Base-by-base conservation (phyloP, 495 filamentous ascomycete genomes). In the Xeromyces bisporus region DNA sequence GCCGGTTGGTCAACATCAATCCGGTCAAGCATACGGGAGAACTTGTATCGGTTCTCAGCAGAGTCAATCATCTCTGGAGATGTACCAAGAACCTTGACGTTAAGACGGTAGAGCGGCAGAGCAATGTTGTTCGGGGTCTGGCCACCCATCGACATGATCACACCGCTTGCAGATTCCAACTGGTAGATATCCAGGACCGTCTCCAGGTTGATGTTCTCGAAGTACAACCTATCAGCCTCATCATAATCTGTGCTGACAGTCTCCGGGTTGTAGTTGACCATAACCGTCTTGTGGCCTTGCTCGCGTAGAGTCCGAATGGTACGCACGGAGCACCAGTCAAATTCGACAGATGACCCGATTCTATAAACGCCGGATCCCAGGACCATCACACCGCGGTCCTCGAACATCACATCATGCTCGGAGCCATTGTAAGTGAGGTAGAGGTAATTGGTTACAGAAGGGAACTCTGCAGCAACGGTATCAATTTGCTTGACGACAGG, bases 111-210 rank as follows among this genome's bases (percentile, higher is more conserved):
- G 15, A 96, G 66, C 1, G 80, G 82, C 32, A 96, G 65, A 13
- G 89, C 86, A 42, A 96, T 96, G 62, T 97, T 97, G 65, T 97
- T 96, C 1, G 89, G 87, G 8, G 85, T 93, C 49, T 96, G 89
- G 20, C 89, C 89, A 53, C 87, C 87, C 87, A 97, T 93, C 18
- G 87, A 87, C 36, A 92, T 82, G 40, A 97, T 73, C n/a, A 97
- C 82, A 40, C 89, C 89, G 40, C 69, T 77, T 0, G 87, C 76
- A 13, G 66, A 63, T 56, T 97, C 89, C 30, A 89, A 62, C 50
- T 92, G 76, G 53, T 94, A 96, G 45, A 97, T 91, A 47, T 97
- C 89, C 12, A 96, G 67, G 11, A 96, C 71, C 5, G 83, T 92
- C 55, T 97, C 89, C 13, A 96, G 53, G 50, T 77, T 91, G 58